These are phyloP conservation scores for Sporothrix brasiliensis DNA, from an alignment of 2,329 filamentous ascomycete species.

Conservation along the genomic window DNA sequence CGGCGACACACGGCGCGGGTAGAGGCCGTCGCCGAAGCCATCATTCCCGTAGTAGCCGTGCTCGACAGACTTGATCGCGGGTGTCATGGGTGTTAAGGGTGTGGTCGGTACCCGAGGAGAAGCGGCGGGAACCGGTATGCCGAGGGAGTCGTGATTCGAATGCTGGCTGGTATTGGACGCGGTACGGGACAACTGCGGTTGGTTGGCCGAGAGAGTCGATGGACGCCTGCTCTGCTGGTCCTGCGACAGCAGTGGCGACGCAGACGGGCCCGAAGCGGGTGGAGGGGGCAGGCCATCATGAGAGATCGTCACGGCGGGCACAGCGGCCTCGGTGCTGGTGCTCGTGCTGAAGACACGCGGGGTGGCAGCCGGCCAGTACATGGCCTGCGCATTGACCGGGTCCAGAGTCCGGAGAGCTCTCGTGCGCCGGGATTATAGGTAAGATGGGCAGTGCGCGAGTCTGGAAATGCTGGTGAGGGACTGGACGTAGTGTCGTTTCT, in stretches of 20 bases:
- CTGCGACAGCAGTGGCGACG: slow-evolving; percentile 15
- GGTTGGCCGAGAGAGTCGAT: slow-evolving; percentile 32
- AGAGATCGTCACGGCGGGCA: slow-evolving; percentile 56
- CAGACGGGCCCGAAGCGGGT: slow-evolving; percentile 33
- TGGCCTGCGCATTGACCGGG: slow-evolving; percentile 50
- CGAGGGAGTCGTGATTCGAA: slow-evolving; percentile 43
- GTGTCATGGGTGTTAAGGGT: slow-evolving; percentile 59
- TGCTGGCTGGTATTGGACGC: slow-evolving; percentile 35
- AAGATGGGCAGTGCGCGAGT: slow-evolving; percentile 1
- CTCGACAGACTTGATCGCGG: slow-evolving; percentile 62
- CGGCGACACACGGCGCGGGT: slow-evolving; percentile 35
- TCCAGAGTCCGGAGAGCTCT: slow-evolving; percentile 42
- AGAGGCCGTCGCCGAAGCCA: slow-evolving; percentile 40
- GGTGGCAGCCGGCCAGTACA: slow-evolving; percentile 91
- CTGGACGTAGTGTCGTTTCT: neutral
- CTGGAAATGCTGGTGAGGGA: neutral
- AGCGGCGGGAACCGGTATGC: slow-evolving; percentile 43
- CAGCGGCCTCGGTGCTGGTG: slow-evolving; percentile 62
- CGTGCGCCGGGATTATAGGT: slow-evolving; percentile 38
- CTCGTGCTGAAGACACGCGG: slow-evolving; percentile 80
- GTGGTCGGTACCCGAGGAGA: slow-evolving; percentile 48
- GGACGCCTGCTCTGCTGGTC: slow-evolving; percentile 36
- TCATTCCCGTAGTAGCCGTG: slow-evolving; percentile 50
- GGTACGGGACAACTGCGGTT: slow-evolving; percentile 27
- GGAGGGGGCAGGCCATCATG: slow-evolving; percentile 61